These are phyloP conservation scores for Acarospora socialis DNA, from an alignment of 2,329 filamentous ascomycete genomes.

Conservation along the genomic window DNA sequence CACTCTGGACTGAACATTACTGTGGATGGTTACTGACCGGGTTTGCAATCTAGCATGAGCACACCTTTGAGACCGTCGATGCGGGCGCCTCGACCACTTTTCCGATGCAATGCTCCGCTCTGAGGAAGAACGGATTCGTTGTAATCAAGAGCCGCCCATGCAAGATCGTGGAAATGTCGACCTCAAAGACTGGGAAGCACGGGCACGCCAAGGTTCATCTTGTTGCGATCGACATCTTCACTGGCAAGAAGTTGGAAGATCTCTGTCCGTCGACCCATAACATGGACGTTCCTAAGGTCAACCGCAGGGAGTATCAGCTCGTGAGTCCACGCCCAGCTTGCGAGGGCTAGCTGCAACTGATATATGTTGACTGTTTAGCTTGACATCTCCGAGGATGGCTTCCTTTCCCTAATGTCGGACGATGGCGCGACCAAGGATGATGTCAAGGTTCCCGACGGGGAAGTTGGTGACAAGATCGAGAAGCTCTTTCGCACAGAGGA, in stretches of 20 bases:
- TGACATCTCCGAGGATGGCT: slow-evolving; percentile 85
- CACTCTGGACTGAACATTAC: not conserved
- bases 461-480: slow-evolving; percentile 73
- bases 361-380: slow-evolving; percentile 41
- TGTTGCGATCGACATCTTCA: slow-evolving; percentile 98
- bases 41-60: slow-evolving; percentile 42
- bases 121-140: slow-evolving; percentile 98
- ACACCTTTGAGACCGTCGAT: slow-evolving; percentile 84
- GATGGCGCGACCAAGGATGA: slow-evolving; percentile 84
- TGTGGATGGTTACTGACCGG: slow-evolving; percentile 10
- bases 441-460: slow-evolving; percentile 81
- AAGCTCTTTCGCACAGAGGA: slow-evolving; percentile 67
- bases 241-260: slow-evolving; percentile 98
- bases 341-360: slow-evolving; percentile 1
- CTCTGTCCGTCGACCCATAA: slow-evolving; percentile 89
- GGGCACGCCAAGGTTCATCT: slow-evolving; percentile 99
- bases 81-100: slow-evolving; percentile 88
- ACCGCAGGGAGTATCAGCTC: slow-evolving; percentile 81
- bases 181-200: slow-evolving; percentile 99
- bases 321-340: slow-evolving; percentile 43
- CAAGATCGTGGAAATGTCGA: slow-evolving; percentile 99
- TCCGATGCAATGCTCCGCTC: slow-evolving; percentile 98
- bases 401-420: slow-evolving; percentile 85
- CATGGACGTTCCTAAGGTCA: slow-evolving; percentile 83
- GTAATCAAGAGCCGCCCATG: slow-evolving; percentile 97